phyloP scores from a whole-genome alignment of 441 rosid genomes.

The Mallotus japonicus region DNA sequence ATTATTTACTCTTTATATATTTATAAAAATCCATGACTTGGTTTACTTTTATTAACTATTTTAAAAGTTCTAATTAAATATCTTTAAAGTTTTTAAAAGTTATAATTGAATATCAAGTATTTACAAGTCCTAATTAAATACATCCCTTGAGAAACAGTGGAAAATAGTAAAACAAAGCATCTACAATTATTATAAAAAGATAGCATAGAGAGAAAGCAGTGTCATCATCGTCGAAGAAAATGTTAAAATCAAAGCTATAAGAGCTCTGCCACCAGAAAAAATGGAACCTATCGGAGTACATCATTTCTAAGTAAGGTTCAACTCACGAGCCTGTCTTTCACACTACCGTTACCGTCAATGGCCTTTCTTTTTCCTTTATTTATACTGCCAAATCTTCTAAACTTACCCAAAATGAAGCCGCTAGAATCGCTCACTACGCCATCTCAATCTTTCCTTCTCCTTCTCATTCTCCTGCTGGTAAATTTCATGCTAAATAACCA shows the following conservation, averaged over 20 bases:
- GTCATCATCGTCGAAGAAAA: background rate
- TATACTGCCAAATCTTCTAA: constrained; percentile 34
- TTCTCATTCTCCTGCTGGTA: constrained; percentile 17
- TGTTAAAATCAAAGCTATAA: constrained; percentile 52
- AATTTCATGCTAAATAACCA: too few species aligned
- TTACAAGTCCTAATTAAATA: too few species aligned
- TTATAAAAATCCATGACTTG: too few species aligned
- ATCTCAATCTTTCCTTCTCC: constrained; percentile 1
- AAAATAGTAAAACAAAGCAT: too few species aligned
- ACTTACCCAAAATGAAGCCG: constrained; percentile 55
- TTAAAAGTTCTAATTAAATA: too few species aligned
- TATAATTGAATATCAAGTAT: too few species aligned
- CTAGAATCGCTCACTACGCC: constrained; percentile 43
- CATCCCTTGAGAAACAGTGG: too few species aligned
- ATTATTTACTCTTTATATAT: too few species aligned
- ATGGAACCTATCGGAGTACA: constrained; percentile 44
- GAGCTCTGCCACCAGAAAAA: constrained; percentile 42
- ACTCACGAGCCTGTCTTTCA: constrained; percentile 46
- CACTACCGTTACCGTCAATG: constrained; percentile 45
- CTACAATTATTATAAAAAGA: too few species aligned
- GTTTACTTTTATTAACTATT: too few species aligned
- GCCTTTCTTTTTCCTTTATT: constrained; percentile 27
- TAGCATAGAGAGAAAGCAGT: background rate
- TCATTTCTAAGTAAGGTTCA: constrained; percentile 31
- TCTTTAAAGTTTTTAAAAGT: too few species aligned